Percentiles rank a stretch among this genome's conserved stretches.
phyloP scores from a whole-genome alignment of 2,329 filamentous ascomycete genomes.

The Colletotrichum karsti region DNA sequence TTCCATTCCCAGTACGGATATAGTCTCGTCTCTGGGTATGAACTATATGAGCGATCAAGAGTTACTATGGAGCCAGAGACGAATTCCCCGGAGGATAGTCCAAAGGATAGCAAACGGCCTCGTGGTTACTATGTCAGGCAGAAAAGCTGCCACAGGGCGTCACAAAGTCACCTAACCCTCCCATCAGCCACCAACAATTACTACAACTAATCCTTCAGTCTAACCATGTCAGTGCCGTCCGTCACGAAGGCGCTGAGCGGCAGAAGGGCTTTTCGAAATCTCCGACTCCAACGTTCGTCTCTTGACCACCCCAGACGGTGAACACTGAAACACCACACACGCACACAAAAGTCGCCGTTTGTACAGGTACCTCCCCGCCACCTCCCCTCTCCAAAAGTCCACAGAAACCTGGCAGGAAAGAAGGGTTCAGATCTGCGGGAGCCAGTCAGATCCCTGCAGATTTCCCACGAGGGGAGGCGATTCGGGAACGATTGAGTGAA shows the following conservation, averaged over 20 bases:
- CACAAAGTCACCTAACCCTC: not conserved
- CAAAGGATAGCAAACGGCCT: not conserved
- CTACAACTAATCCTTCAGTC: no score
- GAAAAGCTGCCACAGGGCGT: not conserved
- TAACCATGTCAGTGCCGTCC: no score
- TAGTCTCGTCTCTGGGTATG: no score
- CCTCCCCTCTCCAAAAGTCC: not conserved
- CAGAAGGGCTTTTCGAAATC: not conserved
- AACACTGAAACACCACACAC: not conserved
- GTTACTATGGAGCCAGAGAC: no score
- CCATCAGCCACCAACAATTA: not conserved
- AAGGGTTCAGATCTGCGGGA: conserved; percentile 24
- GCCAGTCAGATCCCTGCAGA: conserved; percentile 24
- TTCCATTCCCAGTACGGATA: no score
- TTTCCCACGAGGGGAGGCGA: conserved; percentile 21
- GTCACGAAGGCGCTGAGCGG: not conserved
- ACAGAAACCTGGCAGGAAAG: not conserved
- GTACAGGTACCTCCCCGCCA: not conserved
- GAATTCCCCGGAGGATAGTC: not conserved
- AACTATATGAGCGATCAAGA: no score
- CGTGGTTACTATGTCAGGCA: not conserved
- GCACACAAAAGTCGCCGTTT: not conserved
- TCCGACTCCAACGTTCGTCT: not conserved
- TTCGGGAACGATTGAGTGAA: not conserved
- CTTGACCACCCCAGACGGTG: no score